Evolutionary conservation across 805 yeast species (phyloP), one percentile per base, ranked within the genome.

Genomic region (Yamadazyma paraphyllophila): DNA sequence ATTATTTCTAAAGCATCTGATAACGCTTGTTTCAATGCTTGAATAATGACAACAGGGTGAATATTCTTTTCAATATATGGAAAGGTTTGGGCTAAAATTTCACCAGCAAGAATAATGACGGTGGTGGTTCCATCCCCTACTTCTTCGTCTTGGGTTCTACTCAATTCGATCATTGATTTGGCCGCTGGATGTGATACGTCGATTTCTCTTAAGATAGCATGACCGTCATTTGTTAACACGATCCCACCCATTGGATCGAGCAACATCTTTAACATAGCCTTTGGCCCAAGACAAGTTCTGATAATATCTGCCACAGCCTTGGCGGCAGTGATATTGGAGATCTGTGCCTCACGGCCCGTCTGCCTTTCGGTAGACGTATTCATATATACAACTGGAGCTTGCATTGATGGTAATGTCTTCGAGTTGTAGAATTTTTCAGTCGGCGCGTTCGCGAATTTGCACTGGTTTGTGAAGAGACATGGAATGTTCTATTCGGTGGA

Each of bases 121-220:
- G 97, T 85, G 20, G 99, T 94, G 49, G 99, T 91, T 50, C 98
- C 98, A 61, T 94, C 99, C 46, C 99, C 99, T 47, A 81, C 99
- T 71, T 92, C 99, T 71, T 92, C 99, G 63, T 92, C 99, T 72
- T 92, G 97, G 6, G 99, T 91, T 71, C 99, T 81, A 59, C 94
- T 83, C 54, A 94, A 79, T 70, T 94, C 99, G 61, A 94, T 87
- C 98, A 94, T 94, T 27, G 96, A 86, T 70, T 94, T 94, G 39
- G 99, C 99, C 4, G 99, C 99, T 9, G 99, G 99, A 65, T 94
- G 99, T 3, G 97, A 90, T 46, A 87, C 96, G 63, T 92, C 98
- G 56, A 94, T 94, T 65, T 94, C 99, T 62, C 99, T 81, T 56
- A 94, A 74, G 56, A 94, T 94, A 13, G 99, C 99, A 68, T 94